Percentiles rank a stretch among this genome's conserved stretches.
phyloP scores from a whole-genome alignment of 257 asterid species.

The Solanum tarapatanum region DNA sequence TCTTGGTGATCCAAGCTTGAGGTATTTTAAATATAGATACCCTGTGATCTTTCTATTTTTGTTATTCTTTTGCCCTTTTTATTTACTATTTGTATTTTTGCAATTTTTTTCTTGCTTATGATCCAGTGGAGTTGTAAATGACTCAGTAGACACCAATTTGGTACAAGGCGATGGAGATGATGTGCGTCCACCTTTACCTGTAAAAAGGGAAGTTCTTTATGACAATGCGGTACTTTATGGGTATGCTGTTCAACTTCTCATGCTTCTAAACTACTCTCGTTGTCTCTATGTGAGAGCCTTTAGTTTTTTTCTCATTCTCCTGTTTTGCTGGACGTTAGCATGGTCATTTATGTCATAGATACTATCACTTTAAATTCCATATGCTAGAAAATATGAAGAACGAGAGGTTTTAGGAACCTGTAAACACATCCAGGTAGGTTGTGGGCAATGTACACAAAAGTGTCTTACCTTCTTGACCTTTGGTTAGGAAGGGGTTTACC shows the following conservation, averaged over 20 bases:
- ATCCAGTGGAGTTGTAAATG: slow-evolving; percentile 37
- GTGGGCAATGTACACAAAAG: background rate
- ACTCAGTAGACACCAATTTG: slow-evolving; percentile 23
- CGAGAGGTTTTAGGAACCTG: background rate
- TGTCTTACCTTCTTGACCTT: background rate
- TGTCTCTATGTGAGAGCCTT: background rate
- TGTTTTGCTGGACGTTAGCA: background rate
- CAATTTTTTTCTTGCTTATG: background rate
- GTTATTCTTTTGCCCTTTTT: background rate
- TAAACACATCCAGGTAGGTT: background rate
- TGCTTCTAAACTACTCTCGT: background rate
- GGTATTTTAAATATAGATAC: slow-evolving; percentile 26
- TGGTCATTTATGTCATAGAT: background rate
- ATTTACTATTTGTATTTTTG: background rate
- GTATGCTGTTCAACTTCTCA: slow-evolving; percentile 32
- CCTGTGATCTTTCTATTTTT: background rate
- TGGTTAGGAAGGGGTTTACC: background rate
- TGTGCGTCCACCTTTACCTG: slow-evolving; percentile 92
- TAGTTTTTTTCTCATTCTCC: background rate
- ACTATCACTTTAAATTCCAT: background rate
- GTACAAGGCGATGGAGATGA: slow-evolving; percentile 44
- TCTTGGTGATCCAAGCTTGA: slow-evolving; percentile 31
- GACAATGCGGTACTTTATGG: slow-evolving; percentile 49
- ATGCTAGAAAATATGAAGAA: background rate
- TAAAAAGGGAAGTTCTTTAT: slow-evolving; percentile 83